A percentile compares a stretch with the other conserved stretches of the same genome.
Conservation (phyloP, 2,329 filamentous ascomycete genomes). For the Alternaria triticina region DNA sequence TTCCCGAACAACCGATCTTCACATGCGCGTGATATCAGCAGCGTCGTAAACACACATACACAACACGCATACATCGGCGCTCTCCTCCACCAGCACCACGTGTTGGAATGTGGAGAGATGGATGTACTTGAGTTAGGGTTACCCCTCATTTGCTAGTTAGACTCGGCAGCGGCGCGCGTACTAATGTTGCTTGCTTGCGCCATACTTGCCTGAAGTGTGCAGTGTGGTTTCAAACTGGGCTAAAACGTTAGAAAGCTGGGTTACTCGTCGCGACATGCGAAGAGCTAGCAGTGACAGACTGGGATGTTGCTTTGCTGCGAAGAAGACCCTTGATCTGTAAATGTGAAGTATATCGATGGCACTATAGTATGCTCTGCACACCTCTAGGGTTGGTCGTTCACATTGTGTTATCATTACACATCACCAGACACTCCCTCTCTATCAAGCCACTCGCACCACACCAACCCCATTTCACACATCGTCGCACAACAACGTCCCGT, state of each 20-base stretch:
- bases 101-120: not conserved
- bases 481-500: slow-evolving; percentile 2
- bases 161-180: not conserved
- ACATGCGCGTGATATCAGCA: not conserved
- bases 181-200: not conserved
- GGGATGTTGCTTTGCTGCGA: not conserved
- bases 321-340: not conserved
- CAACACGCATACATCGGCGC: not conserved
- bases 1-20: not conserved
- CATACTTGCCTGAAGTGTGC: not conserved
- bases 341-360: not conserved
- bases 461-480: not conserved
- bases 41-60: not conserved
- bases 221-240: not conserved
- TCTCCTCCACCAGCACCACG: not conserved
- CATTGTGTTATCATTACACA: not conserved
- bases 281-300: not conserved
- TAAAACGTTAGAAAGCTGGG: not conserved
- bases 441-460: no score
- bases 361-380: not conserved
- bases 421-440: not conserved
- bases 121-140: no score
- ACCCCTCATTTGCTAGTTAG: not conserved
- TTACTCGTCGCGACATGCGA: not conserved
- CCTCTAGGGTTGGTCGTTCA: not conserved